Percentiles rank a stretch among this genome's conserved stretches.
Evolutionary conservation across 2,329 filamentous ascomycete genomes (phyloP).

Genomic region (Myotisia sp.): DNA sequence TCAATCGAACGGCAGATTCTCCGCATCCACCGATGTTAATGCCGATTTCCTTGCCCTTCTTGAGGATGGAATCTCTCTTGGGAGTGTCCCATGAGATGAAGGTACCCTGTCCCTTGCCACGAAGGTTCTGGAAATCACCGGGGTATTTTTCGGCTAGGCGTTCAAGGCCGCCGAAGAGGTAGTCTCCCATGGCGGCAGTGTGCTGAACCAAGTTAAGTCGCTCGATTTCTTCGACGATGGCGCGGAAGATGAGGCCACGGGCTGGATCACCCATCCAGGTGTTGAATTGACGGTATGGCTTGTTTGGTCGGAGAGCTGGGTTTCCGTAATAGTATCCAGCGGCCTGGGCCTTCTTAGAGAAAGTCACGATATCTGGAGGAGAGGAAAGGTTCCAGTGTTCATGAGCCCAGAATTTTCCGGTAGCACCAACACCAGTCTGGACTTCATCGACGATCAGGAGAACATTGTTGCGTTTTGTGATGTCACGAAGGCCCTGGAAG

Average conservation of each 20-base stretch:
- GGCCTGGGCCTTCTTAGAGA: conserved; percentile 89
- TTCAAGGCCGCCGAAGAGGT: conserved; percentile 59
- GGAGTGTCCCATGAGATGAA: conserved; percentile 88
- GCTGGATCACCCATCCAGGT: conserved; percentile 94
- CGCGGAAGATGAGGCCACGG: conserved; percentile 69
- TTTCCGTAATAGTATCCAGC: conserved; percentile 86
- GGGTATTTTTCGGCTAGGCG: conserved; percentile 57
- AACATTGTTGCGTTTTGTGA: conserved; percentile 54
- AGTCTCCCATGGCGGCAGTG: conserved; percentile 64
- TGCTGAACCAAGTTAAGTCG: conserved; percentile 61
- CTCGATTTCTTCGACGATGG: conserved; percentile 70
- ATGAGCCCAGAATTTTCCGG: conserved; percentile 91
- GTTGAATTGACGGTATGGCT: conserved; percentile 92
- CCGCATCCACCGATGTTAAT: conserved; percentile 82
- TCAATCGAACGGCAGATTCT: conserved; percentile 56
- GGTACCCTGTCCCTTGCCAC: conserved; percentile 76
- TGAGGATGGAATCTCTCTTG: conserved; percentile 62
- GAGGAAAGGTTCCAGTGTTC: conserved; percentile 75
- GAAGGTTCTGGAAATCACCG: conserved; percentile 63
- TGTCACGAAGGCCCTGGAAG: conserved; percentile 67
- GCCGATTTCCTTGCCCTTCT: conserved; percentile 62
- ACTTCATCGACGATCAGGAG: conserved; percentile 89
- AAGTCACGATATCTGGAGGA: conserved; percentile 86
- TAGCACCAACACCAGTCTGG: conserved; percentile 83
- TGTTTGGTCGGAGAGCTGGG: conserved; percentile 67